Percentiles rank a stretch among this genome's conserved stretches.
Evolutionary conservation across 2,329 filamentous ascomycete species (phyloP).

Genomic region (Phaeosphaeria sp.): DNA sequence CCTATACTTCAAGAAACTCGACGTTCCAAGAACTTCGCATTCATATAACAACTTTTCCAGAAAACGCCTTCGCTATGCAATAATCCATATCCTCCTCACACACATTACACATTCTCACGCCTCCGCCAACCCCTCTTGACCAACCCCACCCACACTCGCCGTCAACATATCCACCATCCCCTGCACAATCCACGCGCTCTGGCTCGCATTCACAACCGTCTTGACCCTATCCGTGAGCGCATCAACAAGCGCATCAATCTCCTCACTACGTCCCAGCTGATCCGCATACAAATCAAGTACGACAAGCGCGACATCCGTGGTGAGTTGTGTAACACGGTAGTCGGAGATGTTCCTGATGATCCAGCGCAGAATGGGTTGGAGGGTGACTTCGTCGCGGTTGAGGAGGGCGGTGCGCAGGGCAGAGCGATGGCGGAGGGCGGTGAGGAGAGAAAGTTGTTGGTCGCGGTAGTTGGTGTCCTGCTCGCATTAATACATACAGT

Average conservation of each 20-base stretch:
- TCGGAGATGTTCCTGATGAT: constrained; percentile 80
- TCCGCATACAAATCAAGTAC: constrained; percentile 88
- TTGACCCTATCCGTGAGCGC: constrained; percentile 73
- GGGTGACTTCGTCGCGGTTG: constrained; percentile 78
- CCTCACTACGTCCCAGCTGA: constrained; percentile 74
- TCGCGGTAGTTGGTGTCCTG: constrained; percentile 39
- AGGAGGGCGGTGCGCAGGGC: constrained; percentile 82
- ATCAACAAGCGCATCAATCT: constrained; percentile 74
- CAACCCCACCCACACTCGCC: constrained; percentile 58
- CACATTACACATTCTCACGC: constrained; percentile 9
- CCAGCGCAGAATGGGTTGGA: constrained; percentile 86
- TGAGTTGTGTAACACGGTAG: constrained; percentile 79
- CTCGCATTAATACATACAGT: constrained; percentile 8
- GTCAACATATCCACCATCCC: constrained; percentile 88
- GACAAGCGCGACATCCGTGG: constrained; percentile 81
- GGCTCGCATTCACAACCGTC: constrained; percentile 80
- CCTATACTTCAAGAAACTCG: background rate
- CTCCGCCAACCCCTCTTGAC: constrained; percentile 15
- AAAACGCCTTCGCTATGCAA: constrained; percentile 50
- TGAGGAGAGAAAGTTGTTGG: constrained; percentile 74
- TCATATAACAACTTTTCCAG: constrained; percentile 6
- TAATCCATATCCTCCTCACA: no score
- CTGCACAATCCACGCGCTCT: constrained; percentile 79
- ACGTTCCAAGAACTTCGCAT: background rate
- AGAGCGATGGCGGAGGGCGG: constrained; percentile 84